Percentiles rank a stretch among this genome's conserved stretches.
Evolutionary conservation across 768 basidiomycete genomes (phyloP).

Genomic region (Agrocybe praecox): DNA sequence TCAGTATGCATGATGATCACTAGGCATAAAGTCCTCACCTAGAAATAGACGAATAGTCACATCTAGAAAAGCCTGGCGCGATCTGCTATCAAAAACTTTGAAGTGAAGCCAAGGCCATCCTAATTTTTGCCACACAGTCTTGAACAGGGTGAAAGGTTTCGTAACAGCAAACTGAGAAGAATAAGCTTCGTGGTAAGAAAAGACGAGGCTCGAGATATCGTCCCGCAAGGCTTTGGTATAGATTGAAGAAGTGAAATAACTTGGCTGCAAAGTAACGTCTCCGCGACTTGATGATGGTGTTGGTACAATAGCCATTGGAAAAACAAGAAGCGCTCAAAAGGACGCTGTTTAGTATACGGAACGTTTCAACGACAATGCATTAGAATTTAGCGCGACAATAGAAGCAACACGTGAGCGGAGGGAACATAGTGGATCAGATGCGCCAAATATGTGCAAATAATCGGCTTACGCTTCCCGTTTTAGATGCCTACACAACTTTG

Average conservation of each 20-base stretch:
- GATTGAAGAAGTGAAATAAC: constrained; percentile 77
- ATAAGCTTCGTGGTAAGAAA: constrained; percentile 55
- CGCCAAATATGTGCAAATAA: constrained; percentile 14
- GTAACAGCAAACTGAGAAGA: constrained; percentile 22
- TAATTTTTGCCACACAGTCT: constrained; percentile 61
- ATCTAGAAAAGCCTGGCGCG: constrained; percentile 64
- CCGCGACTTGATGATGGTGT: constrained; percentile 63
- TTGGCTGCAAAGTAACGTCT: constrained; percentile 66
- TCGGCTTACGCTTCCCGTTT: not conserved
- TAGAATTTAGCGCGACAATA: too few species aligned
- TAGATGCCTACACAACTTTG: not conserved
- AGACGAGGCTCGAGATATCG: constrained; percentile 60
- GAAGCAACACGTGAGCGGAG: too few species aligned
- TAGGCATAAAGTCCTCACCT: constrained; percentile 42
- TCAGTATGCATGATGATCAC: not conserved
- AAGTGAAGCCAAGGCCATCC: constrained; percentile 82
- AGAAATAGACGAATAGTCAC: constrained; percentile 65
- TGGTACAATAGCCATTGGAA: constrained; percentile 31
- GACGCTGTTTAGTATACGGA: too few species aligned
- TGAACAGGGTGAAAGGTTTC: constrained; percentile 72
- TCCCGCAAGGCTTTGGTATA: constrained; percentile 67
- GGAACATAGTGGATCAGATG: too few species aligned
- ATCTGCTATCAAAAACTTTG: constrained; percentile 67
- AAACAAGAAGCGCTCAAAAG: too few species aligned
- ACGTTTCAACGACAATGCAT: too few species aligned